Evolutionary conservation across 208 protist genomes (phyloP), one percentile per base, ranked within the genome.

Genomic region (Borovskyia barvae): DNA sequence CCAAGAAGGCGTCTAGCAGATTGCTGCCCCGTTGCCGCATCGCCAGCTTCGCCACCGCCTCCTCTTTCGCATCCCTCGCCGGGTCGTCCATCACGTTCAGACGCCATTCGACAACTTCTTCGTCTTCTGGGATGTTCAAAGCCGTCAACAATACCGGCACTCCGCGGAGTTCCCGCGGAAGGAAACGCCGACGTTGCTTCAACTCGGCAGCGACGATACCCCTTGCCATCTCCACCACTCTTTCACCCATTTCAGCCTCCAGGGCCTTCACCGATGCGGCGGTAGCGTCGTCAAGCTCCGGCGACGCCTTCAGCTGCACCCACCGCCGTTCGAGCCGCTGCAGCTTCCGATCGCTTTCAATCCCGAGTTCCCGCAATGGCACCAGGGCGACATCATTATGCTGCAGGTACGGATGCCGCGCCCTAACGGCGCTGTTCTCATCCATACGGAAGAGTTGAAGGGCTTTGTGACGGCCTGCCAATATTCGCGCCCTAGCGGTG

Each of bases 381-480:
- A 87, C 63, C 5, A 54, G 19, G 9, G 37, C 25, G 9, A 85
- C 65, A 28, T 86, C 65, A 51, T 74, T 71, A 50, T 65, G 58
- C 12, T 51, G 55, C 20, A 92, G 50, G 56, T 75, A 90, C 0
- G 85, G 79, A 51, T 92, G 57, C 0, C 80, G 71, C 0, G 82
- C 81, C 19, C 82, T 69, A 12, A 90, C 72, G 5, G 75, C 79
- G 5, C 82, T 75, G 47, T 89, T 75, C 45, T 87, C 82, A 28
- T 80, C 77, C 12, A 56, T 41, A 15, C 66, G 81, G 46, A 77
- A 79, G 0, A 78, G 36, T 12, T 77, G 50, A 8, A 92, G 25
- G 33, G 72, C 70, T 37, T 72, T 73, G 11, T 56, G 35, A 5
- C 56, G 47, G 1, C 42, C 56, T 3, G 84, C 77, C 0, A 82